These are phyloP conservation scores for Leishmania tropica DNA, from an alignment of 208 protist genomes.

Conservation along the genomic window DNA sequence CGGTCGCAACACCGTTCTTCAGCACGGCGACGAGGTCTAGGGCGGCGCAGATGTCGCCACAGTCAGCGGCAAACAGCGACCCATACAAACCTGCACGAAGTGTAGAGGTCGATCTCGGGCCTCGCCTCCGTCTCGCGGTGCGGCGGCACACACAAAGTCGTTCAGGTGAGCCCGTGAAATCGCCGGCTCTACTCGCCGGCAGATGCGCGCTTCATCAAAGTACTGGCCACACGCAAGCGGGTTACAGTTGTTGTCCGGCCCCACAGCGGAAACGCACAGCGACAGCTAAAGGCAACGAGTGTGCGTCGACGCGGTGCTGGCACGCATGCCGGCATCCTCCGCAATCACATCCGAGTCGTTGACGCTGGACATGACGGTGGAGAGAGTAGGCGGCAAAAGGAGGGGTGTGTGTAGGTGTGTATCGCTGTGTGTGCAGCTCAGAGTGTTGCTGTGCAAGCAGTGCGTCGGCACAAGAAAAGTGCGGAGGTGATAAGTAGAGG, in stretches of 20 bases:
- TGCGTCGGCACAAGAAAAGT: neutral
- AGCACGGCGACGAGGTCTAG: conserved; percentile 15
- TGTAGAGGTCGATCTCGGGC: conserved; percentile 26
- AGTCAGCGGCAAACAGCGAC: conserved; percentile 8
- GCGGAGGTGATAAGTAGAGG: neutral
- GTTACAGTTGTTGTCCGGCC: conserved; percentile 17
- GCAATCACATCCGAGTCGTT: conserved; percentile 31
- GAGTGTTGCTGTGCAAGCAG: neutral
- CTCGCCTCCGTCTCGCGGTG: conserved; percentile 28
- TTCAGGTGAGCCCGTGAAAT: conserved; percentile 19
- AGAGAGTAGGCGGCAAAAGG: neutral
- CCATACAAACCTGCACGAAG: conserved; percentile 23
- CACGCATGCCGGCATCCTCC: conserved; percentile 34
- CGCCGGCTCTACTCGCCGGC: conserved; percentile 23
- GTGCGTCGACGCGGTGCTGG: conserved; percentile 28
- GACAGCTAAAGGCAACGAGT: conserved; percentile 17
- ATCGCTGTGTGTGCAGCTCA: neutral
- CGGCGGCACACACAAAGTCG: conserved; percentile 18
- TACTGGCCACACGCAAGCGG: conserved; percentile 32
- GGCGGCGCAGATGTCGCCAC: conserved; percentile 4
- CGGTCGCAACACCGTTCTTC: conserved; percentile 1
- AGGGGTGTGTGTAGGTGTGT: neutral
- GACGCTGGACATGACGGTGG: neutral
- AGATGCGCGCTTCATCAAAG: conserved; percentile 37
- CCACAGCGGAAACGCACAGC: conserved; percentile 20